Evolutionary conservation across 768 basidiomycete genomes (phyloP), one percentile per base, ranked within the genome.

Genomic region (Russula emetica): DNA sequence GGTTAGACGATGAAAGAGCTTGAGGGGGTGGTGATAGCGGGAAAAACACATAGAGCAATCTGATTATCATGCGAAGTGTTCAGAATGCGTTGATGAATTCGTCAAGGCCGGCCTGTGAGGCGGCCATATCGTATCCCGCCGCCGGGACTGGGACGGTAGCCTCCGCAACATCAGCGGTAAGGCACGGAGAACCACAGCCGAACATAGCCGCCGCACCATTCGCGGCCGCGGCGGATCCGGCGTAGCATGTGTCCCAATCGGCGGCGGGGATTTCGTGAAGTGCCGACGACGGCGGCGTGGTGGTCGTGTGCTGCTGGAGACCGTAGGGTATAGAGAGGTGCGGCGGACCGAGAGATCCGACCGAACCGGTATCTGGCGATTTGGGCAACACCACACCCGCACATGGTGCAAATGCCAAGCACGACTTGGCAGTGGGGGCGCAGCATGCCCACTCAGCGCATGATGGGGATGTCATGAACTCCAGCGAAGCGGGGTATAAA

Each of bases 271-370:
- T 60, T 61, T 61, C 64, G 55, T 65, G 22, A 54, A 45, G 38
- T 50, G 47, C 45, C 51, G 44, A 55, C 20, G 57, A 24, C 52
- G 40, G 18, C 40, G 40, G 5, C 18, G n/a, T 20, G 20, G 44
- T 44, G 20, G 18, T 45, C 4, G 36, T 40, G 13, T 45, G 55
- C 55, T 58, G 65, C 55, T 58, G 65, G 34, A 40, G 47, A 38
- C 49, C 8, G 38, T 60, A 60, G 62, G 66, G 66, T 66, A 66
- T 64, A 47, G 58, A 54, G 14, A 60, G 49, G 49, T 49, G 54
- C 24, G 57, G 13, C 58, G 57, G 57, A 54, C 58, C 62, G 20
- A 64, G 49, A 32, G 36, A n/a, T 28, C 58, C 62, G 58, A 40
- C 44, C 32, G 24, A 49, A 28, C 38, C 62, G 54, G 56, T 58